phyloP scores from a whole-genome alignment of 2,329 filamentous ascomycete genomes.

The Teratosphaeria destructans region DNA sequence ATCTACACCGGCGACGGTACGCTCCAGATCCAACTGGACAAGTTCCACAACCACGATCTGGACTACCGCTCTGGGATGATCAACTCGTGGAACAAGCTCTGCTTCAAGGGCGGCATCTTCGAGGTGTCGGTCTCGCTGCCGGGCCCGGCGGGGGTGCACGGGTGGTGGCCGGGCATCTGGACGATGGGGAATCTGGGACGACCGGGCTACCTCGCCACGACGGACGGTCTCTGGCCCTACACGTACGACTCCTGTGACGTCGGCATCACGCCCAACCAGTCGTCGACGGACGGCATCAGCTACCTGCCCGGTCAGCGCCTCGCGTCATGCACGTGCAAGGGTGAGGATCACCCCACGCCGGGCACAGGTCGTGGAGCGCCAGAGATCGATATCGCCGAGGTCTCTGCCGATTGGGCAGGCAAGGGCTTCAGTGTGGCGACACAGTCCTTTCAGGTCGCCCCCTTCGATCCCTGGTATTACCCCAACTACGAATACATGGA shows the following conservation, averaged over 20 bases:
- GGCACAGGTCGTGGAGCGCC: slow-evolving; percentile 38
- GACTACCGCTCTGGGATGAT: slow-evolving; percentile 42
- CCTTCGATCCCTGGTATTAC: slow-evolving; percentile 41
- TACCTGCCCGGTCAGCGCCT: slow-evolving; percentile 36
- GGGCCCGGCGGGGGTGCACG: slow-evolving; percentile 39
- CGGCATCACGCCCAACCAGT: slow-evolving; percentile 42
- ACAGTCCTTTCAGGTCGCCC: slow-evolving; percentile 40
- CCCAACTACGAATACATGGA: slow-evolving; percentile 44
- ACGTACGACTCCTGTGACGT: slow-evolving; percentile 41
- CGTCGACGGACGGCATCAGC: slow-evolving; percentile 32
- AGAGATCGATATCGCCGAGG: slow-evolving; percentile 41
- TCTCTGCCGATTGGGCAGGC: slow-evolving; percentile 33
- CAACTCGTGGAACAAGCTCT: slow-evolving; percentile 44
- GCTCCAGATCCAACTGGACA: slow-evolving; percentile 37
- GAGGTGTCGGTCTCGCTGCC: slow-evolving; percentile 44
- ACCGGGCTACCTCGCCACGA: slow-evolving; percentile 42
- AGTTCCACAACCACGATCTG: slow-evolving; percentile 36
- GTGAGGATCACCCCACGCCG: slow-evolving; percentile 38
- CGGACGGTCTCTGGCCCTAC: slow-evolving; percentile 46
- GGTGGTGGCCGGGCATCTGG: slow-evolving; percentile 46
- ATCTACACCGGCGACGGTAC: slow-evolving; percentile 40
- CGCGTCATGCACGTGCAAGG: slow-evolving; percentile 35
- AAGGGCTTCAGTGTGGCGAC: slow-evolving; percentile 34
- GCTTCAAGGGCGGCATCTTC: slow-evolving; percentile 45
- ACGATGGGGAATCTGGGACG: slow-evolving; percentile 45